A percentile compares a stretch with the other conserved stretches of the same genome.
These are phyloP conservation scores for Bertia moriformis DNA, from an alignment of 2,329 filamentous ascomycete species.

Conservation along the genomic window DNA sequence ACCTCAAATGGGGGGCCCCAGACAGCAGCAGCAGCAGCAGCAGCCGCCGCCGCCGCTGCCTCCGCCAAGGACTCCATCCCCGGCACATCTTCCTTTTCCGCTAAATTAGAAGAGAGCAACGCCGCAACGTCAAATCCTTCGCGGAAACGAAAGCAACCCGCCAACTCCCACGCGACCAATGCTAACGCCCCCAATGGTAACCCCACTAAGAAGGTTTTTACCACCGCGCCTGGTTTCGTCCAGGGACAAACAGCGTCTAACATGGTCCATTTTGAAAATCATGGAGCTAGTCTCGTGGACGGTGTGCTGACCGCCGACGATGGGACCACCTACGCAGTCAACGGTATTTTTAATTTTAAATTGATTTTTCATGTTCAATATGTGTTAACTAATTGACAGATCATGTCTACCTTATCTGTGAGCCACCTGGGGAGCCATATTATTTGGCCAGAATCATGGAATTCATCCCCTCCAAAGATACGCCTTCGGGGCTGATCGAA, in stretches of 20 bases:
- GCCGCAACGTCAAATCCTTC: not conserved
- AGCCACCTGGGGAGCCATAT: slow-evolving; percentile 94
- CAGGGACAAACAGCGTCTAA: not conserved
- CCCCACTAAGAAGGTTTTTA: not conserved
- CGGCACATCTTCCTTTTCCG: not conserved
- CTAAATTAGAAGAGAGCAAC: not conserved
- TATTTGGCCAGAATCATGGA: slow-evolving; percentile 98
- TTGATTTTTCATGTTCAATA: not conserved
- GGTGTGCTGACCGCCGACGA: not conserved
- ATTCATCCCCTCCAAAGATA: slow-evolving; percentile 72
- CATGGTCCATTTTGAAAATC: not conserved
- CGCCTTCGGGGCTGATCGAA: slow-evolving; percentile 61
- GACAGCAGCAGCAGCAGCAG: too few species aligned
- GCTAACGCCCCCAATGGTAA: not conserved
- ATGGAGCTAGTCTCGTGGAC: not conserved
- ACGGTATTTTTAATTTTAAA: not conserved
- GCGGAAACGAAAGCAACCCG: not conserved
- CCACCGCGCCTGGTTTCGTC: not conserved
- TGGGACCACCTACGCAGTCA: not conserved
- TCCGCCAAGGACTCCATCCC: not conserved
- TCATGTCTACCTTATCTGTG: slow-evolving; percentile 90
- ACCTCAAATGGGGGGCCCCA: not conserved
- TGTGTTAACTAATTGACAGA: slow-evolving; percentile 21
- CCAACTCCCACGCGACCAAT: not conserved
- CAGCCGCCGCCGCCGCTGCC: not conserved